Base-by-base conservation (phyloP, 331 rosid species). In the Quercus tomentella region DNA sequence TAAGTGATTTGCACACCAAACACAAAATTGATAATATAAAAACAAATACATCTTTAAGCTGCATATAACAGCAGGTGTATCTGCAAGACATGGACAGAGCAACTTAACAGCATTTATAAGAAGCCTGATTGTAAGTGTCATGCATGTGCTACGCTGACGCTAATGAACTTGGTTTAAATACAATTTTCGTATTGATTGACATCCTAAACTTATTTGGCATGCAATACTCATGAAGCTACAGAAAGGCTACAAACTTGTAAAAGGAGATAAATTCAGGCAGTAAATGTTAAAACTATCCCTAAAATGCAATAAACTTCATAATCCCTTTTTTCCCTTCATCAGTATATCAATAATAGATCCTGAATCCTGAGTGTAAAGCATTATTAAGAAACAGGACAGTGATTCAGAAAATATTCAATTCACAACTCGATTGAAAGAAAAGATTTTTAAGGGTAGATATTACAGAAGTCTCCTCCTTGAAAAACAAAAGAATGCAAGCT, bases 1-100 rank as follows among this genome's bases (percentile, higher is more conserved):
- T 66, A 79, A 76, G 79, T 30, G 51, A 76, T 68, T 74, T 61
- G n/a, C 72, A 41, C 5, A 57, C 67, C 56, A 69, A 83, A 41
- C 69, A 21, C 15, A 43, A 77, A 7, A 52, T 6, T 33, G 51
- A 69, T 11, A 31, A 55, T 41, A 21, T 17, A 55, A 41, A 51
- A 62, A 72, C n/a, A 67, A 1, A 69, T 35, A 70, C 12, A 28
- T 71, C 72, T 35, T 63, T 51, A 56, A 12, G 66, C 35, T 5
- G 45, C 66, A 57, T 63, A 41, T 71, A 55, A 58, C 23, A 54
- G 58, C 23, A 54, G 58, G 52, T 57, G 65, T 61, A 55, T 62
- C 45, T 56, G 26, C 26, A 1, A 35, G 16, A 11, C 30, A 65
- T 35, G 63, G 77, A 67, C 62, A 79, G 73, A 56, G 25, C 62